Evolutionary conservation across 2,329 filamentous ascomycete genomes (phyloP).

Genomic region (Venturia nashicola): DNA sequence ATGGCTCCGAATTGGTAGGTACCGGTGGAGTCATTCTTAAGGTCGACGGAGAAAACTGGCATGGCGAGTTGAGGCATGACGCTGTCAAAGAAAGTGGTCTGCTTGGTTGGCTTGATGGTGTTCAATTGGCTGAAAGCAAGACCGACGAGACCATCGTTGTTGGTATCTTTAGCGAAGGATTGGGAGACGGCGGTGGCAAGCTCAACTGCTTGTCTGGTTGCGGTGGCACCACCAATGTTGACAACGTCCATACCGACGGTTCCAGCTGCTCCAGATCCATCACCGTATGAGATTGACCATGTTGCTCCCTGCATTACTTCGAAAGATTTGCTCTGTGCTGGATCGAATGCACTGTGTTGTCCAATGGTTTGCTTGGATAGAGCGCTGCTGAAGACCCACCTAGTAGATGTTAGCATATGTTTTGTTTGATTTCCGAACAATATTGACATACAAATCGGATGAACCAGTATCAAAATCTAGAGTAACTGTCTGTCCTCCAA

Average conservation of each 20-base stretch:
- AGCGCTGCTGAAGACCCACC: slow-evolving; percentile 57
- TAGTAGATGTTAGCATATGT: slow-evolving; percentile 17
- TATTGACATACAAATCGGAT: slow-evolving; percentile 47
- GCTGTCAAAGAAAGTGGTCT: slow-evolving; percentile 67
- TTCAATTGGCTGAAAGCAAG: slow-evolving; percentile 55
- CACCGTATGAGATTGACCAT: slow-evolving; percentile 58
- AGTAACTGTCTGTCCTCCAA: slow-evolving; percentile 56
- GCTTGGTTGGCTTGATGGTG: slow-evolving; percentile 47
- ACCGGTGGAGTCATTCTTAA: slow-evolving; percentile 48
- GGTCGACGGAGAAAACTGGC: slow-evolving; percentile 59
- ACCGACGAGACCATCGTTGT: slow-evolving; percentile 57
- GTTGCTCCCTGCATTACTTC: slow-evolving; percentile 34
- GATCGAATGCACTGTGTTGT: slow-evolving; percentile 45
- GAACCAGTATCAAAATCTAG: slow-evolving; percentile 69
- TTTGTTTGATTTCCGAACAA: background rate
- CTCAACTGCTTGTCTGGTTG: slow-evolving; percentile 53
- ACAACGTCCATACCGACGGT: slow-evolving; percentile 57
- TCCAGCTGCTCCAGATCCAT: slow-evolving; percentile 50
- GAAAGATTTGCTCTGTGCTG: slow-evolving; percentile 39
- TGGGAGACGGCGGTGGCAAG: slow-evolving; percentile 47
- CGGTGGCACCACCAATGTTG: slow-evolving; percentile 51
- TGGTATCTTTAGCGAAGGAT: slow-evolving; percentile 46
- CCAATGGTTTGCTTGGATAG: slow-evolving; percentile 33
- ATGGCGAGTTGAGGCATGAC: slow-evolving; percentile 45
- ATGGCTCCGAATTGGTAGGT: slow-evolving; percentile 65